Evolutionary conservation across 345 rosid species (phyloP), one percentile per base, ranked within the genome.

Genomic region (Camelina sativa): DNA sequence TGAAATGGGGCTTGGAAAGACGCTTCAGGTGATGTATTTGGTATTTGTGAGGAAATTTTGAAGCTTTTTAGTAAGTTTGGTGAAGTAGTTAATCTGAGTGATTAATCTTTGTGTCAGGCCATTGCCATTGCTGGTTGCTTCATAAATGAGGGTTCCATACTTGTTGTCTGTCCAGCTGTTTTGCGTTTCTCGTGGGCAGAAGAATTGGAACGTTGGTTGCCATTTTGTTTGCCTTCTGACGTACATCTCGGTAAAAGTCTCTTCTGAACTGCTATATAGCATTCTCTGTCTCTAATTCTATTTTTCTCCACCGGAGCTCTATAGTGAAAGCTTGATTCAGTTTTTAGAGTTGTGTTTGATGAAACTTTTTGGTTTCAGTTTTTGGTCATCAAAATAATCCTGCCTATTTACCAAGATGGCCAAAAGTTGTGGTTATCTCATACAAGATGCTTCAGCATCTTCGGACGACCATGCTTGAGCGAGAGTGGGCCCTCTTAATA

Each of bases 1-100:
- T 84, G 98, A 94, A 84, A 94, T 94, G 98, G 96, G 97, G 53
- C 96, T 94, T 75, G 98, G 98, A 6, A 94, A 94, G 80, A 89
- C 98, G 53, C 89, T 94, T 44, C 96, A 94, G 93, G 98, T 93
- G 67, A 70, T 53, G 35, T 71, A 35, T 51, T 40, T 54, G 61
- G 20, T 37, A 7, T 40, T 55, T 28, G 6, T 23, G 19, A 13
- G 25, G 66, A 11, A 7, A 4, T 20, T 46, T 9, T 32, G 13
- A 12, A 32, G 6, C 28, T 69, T 52, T 52, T 62, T 11, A 11
- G 11, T 22, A 35, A 35, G 46, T 62, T 65, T 66, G 70, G 70
- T 15, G 4, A 50, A 19, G 57, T 38, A 25, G 22, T 54, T 7
- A 32, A 46, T 60, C 74, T 74, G 32, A 67, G 17, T 35, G 34